A percentile compares a stretch with the other conserved stretches of the same genome.
phyloP scores from a whole-genome alignment of 176 grass and related monocot species.

The Phyllostachys edulis region DNA sequence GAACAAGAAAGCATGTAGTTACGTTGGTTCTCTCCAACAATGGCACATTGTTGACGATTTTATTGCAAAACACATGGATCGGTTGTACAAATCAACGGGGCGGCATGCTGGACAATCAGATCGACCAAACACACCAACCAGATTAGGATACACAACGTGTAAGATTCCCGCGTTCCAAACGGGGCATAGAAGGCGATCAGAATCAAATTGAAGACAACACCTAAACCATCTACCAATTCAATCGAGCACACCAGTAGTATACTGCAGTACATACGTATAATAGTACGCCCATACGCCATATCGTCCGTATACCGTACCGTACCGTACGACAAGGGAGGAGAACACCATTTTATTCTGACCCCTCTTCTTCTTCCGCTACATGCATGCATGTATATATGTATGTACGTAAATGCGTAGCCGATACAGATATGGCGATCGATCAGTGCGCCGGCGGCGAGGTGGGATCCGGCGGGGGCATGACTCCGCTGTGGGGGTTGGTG shows the following conservation, averaged over 20 bases:
- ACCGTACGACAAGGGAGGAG: background rate
- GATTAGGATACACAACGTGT: too few relatives aligned
- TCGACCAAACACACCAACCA: background rate
- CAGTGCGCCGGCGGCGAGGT: constrained; percentile 42
- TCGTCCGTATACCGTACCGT: background rate
- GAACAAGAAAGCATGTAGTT: too few relatives aligned
- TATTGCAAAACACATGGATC: constrained; percentile 9
- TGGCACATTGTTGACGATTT: background rate
- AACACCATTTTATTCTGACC: background rate
- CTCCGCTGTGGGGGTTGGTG: constrained; percentile 54
- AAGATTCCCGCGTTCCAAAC: background rate
- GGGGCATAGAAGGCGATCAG: background rate
- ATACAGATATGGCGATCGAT: background rate
- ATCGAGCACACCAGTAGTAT: background rate
- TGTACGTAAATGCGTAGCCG: background rate
- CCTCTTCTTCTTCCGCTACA: background rate
- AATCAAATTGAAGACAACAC: background rate
- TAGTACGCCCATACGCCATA: background rate
- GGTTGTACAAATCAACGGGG: constrained; percentile 10
- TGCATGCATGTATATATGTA: background rate
- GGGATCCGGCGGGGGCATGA: constrained; percentile 21
- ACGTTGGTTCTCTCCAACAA: too few relatives aligned
- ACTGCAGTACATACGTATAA: background rate
- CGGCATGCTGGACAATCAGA: background rate
- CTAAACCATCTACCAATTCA: too few relatives aligned